phyloP scores from a whole-genome alignment of 2,329 filamentous ascomycete genomes.

The Verticillium alfalfae region DNA sequence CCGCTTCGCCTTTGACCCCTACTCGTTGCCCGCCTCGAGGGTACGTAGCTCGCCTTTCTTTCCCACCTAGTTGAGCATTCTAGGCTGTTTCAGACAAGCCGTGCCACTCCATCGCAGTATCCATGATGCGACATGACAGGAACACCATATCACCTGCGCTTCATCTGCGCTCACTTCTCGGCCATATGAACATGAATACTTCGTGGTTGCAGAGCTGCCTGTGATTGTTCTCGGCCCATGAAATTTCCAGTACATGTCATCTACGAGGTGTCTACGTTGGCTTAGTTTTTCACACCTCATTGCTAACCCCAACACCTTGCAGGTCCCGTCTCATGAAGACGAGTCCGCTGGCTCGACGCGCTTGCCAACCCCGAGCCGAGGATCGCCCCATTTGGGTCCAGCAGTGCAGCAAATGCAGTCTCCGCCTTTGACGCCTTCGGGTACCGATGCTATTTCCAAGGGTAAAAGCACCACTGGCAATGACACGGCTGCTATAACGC shows the following conservation, averaged over 20 bases:
- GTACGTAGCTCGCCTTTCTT: conserved; percentile 42
- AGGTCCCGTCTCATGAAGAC: conserved; percentile 48
- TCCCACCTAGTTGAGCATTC: neutral
- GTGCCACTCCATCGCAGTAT: neutral
- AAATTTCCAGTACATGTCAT: too few relatives aligned
- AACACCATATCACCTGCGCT: neutral
- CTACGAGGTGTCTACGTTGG: too few relatives aligned
- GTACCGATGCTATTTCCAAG: conserved; percentile 45
- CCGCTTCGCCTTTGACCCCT: conserved; percentile 83
- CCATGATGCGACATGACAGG: neutral
- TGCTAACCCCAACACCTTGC: conserved; percentile 15
- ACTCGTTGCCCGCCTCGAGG: conserved; percentile 79
- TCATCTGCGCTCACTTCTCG: neutral
- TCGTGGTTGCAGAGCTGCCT: too few relatives aligned
- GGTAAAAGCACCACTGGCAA: conserved; percentile 16
- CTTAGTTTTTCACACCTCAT: neutral
- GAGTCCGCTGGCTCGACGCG: conserved; percentile 56
- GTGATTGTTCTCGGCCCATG: too few relatives aligned
- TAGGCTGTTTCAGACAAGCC: neutral
- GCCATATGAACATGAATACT: neutral
- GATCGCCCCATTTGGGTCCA: conserved; percentile 64
- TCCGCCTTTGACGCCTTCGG: conserved; percentile 83
- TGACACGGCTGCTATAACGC: conserved; percentile 44
- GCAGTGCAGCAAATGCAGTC: conserved; percentile 70
- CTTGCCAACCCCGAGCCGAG: conserved; percentile 57